Evolutionary conservation across 129 eudicot species (phyloP).

Genomic region (Pulicaria dysenterica): DNA sequence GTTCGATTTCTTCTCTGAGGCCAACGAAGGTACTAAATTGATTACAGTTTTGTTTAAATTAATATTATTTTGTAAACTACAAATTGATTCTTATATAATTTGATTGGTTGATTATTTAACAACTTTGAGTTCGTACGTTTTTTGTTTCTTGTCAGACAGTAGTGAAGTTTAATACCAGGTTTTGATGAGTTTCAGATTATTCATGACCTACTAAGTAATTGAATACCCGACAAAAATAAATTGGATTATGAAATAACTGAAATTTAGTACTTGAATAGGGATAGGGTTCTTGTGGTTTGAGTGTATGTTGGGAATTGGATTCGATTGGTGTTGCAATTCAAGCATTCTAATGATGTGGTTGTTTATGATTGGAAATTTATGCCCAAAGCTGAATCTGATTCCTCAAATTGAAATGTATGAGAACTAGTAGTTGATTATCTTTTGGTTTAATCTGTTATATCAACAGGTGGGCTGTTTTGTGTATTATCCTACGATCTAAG

Average conservation of each 20-base stretch:
- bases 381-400: constrained; percentile 12
- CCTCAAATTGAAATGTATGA: neutral
- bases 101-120: constrained; percentile 12
- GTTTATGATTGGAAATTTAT: too few relatives aligned
- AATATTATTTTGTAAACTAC: neutral
- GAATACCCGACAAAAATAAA: neutral
- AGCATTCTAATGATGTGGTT: too few relatives aligned
- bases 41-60: neutral
- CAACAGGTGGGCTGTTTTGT: neutral
- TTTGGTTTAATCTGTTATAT: constrained; percentile 13
- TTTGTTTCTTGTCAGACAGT: neutral
- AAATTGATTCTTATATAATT: constrained; percentile 8
- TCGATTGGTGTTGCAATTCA: neutral
- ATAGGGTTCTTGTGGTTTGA: constrained; percentile 25
- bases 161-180: constrained; percentile 13
- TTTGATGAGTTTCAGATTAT: constrained; percentile 12
- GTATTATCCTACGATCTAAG: neutral
- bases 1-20: constrained; percentile 14
- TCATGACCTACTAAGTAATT: constrained; percentile 13
- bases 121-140: neutral
- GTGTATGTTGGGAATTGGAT: constrained; percentile 10
- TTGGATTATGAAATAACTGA: neutral
- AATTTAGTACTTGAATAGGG: constrained; percentile 10
- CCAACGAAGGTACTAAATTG: constrained; percentile 27
- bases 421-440: neutral